Evolutionary conservation across 306 rosid genomes (phyloP), one percentile per base, ranked within the genome.

Genomic region (Vigna unguiculata): DNA sequence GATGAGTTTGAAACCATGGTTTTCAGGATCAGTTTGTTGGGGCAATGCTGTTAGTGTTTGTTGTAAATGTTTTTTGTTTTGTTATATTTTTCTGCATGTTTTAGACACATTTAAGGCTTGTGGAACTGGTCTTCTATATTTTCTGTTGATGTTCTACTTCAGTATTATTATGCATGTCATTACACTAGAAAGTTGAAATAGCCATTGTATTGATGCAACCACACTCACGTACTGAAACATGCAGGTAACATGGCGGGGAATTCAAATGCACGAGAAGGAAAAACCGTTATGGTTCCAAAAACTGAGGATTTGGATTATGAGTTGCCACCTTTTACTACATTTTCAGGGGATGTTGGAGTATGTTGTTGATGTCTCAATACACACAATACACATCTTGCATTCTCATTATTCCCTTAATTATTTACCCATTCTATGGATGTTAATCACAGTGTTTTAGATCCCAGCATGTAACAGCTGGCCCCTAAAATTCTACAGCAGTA

Each of bases 241-340:
- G 17, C 80, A 85, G 91, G 83, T 67, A 60, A 76, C 34, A 81
- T 87, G 85, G 48, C 79, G 16, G 83, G 85, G 41, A 46, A 52
- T 77, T 80, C 89, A 24, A 77, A 62, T 58, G 55, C 77, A 46
- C 69, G 85, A 78, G 89, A 77, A 71, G 80, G 81, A 24, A 65
- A 88, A 74, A 81, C 78, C 49, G 77, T 54, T 25, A 15, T 85
- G 69, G 61, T 82, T 48, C 91, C 93, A 28, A 93, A 91, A 85
- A 73, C 87, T 24, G 98, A 93, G 89, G 75, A 83, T 28, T 68
- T 88, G 82, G 96, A 88, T 65, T 87, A 68, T 67, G 87, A 82
- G 46, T 75, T 87, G 52, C 82, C 89, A 24, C 51, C 91, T 28
- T 72, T 81, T 22, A 24, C 83, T 36, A 20, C 84, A 53, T 85